These are phyloP conservation scores for Aspergillus cavernicola DNA, from an alignment of 495 filamentous ascomycete species.

Conservation along the genomic window DNA sequence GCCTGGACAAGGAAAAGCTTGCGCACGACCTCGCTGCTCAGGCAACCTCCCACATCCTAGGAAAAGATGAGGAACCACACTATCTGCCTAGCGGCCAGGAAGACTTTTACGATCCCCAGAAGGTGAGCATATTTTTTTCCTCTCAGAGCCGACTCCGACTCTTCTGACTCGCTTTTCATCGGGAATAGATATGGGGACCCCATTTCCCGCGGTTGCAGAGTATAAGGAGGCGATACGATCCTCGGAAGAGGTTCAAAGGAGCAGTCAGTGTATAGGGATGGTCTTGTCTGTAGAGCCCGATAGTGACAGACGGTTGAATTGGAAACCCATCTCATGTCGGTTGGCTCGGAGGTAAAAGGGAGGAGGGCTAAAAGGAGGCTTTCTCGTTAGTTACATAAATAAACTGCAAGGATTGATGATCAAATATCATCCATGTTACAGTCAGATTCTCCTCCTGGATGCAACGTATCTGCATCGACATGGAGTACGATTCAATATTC, in stretches of 20 bases:
- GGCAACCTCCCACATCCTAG: not conserved
- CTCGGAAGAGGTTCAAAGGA: conserved; percentile 6
- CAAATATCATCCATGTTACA: no score
- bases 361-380: no score
- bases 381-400: no score
- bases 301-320: no score
- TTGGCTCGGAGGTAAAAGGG: no score
- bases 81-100: conserved; percentile 8
- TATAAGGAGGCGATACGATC: not conserved
- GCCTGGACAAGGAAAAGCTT: conserved; percentile 4
- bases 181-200: conserved; percentile 4
- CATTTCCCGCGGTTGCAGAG: conserved; percentile 1
- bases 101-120: conserved; percentile 7
- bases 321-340: no score
- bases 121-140: not conserved
- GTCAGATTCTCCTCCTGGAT: no score
- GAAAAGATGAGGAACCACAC: not conserved
- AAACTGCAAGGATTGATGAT: no score
- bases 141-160: not conserved
- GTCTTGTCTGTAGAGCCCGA: no score
- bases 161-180: not conserved
- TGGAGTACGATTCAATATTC: no score
- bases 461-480: no score
- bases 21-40: conserved; percentile 3
- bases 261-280: no score